phyloP scores from a whole-genome alignment of 257 asterid genomes.

The Solanum paucissectum region DNA sequence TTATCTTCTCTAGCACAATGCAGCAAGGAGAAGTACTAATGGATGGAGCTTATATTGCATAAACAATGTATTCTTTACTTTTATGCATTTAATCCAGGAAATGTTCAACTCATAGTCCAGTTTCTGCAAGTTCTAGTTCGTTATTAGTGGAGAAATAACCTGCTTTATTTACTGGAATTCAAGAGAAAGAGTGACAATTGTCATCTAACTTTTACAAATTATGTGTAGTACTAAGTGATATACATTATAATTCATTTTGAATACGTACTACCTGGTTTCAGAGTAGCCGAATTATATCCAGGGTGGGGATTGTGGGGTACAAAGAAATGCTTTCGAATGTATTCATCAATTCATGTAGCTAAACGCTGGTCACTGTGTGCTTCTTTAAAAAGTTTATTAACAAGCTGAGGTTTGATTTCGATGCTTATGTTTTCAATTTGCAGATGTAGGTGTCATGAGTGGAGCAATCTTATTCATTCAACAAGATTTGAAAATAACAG shows the following conservation, averaged over 20 bases:
- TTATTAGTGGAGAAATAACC: background rate
- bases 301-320: background rate
- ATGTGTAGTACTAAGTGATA: background rate
- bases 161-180: background rate
- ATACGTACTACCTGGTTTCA: background rate
- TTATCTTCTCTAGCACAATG: background rate
- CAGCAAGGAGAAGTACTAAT: background rate
- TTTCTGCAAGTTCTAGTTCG: background rate
- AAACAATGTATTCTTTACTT: background rate
- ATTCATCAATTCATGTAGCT: background rate
- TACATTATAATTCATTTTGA: background rate
- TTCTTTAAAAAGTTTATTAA: background rate
- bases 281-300: background rate
- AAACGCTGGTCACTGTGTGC: background rate
- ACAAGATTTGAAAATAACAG: slow-evolving; percentile 64
- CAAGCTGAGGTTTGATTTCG: background rate
- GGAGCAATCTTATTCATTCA: slow-evolving; percentile 84
- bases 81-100: background rate
- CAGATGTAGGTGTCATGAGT: slow-evolving; percentile 98
- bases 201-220: background rate
- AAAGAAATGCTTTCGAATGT: background rate
- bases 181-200: background rate
- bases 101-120: background rate
- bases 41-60: background rate
- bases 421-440: background rate